Evolutionary conservation across 805 yeast species (phyloP).

Genomic region (Starmera quercuum): DNA sequence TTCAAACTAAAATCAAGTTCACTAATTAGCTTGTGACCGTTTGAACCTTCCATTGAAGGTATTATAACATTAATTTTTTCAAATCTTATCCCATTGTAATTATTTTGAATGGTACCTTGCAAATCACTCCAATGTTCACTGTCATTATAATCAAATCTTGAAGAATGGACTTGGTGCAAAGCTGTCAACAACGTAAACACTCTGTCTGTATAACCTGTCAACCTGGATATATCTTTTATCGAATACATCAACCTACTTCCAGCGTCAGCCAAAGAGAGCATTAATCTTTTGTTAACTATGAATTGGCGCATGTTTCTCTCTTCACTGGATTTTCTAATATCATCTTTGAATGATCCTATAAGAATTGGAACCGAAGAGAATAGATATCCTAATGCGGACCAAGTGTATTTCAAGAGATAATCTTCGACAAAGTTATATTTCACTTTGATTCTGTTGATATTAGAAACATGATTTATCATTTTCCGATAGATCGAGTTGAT

Average conservation of each 20-base stretch:
- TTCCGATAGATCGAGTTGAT: conserved; percentile 50
- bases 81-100: conserved; percentile 72
- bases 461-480: conserved; percentile 46
- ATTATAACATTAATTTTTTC: conserved; percentile 78
- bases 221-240: conserved; percentile 82
- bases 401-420: conserved; percentile 78
- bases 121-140: conserved; percentile 43
- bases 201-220: conserved; percentile 86
- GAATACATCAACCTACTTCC: conserved; percentile 94
- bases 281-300: conserved; percentile 81
- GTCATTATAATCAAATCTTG: conserved; percentile 30
- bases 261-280: conserved; percentile 90
- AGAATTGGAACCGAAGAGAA: conserved; percentile 88
- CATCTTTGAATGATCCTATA: conserved; percentile 36
- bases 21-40: conserved; percentile 54
- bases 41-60: conserved; percentile 57
- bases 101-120: conserved; percentile 72
- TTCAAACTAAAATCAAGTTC: conserved; percentile 51
- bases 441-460: conserved; percentile 52
- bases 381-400: conserved; percentile 94
- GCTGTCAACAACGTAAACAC: conserved; percentile 70
- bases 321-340: conserved; percentile 21
- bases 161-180: conserved; percentile 75
- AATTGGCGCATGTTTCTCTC: conserved; percentile 76
- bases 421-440: conserved; percentile 73